Conservation (phyloP, 1,284 basidiomycete genomes). For the Amylostereum areolatum region DNA sequence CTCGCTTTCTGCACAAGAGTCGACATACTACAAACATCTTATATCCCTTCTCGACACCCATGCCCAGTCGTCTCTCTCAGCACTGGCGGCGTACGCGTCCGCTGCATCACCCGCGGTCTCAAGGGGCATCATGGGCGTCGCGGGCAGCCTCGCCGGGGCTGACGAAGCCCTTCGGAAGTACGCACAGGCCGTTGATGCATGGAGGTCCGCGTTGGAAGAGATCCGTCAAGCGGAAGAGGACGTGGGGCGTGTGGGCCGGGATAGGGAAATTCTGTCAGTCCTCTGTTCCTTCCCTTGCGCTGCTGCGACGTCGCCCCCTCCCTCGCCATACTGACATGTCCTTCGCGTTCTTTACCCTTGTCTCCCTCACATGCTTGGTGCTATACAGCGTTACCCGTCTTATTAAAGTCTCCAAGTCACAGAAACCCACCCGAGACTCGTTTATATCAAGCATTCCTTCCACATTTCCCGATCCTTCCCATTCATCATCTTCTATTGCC, state of each 20-base stretch:
- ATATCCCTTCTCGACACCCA: conserved; percentile 41
- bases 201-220: conserved; percentile 53
- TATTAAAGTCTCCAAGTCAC: conserved; percentile 65
- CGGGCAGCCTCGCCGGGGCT: conserved; percentile 51
- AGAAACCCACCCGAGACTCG: conserved; percentile 42
- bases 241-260: conserved; percentile 58
- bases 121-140: conserved; percentile 50
- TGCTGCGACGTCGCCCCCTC: background rate
- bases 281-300: background rate
- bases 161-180: conserved; percentile 66
- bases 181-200: conserved; percentile 52
- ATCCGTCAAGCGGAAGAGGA: conserved; percentile 58
- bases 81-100: conserved; percentile 68
- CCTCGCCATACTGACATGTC: background rate
- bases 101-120: conserved; percentile 54
- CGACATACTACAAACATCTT: conserved; percentile 62
- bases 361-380: conserved; percentile 1
- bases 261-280: conserved; percentile 73
- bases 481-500: conserved; percentile 27
- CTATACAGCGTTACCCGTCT: conserved; percentile 64
- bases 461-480: conserved; percentile 26
- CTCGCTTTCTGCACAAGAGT: conserved; percentile 63
- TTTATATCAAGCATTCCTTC: conserved; percentile 26
- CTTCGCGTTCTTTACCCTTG: background rate
- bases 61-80: conserved; percentile 56